A percentile compares a stretch with the other conserved stretches of the same genome.
Conservation (phyloP, 2,329 filamentous ascomycete species). For the Nemania abortiva region DNA sequence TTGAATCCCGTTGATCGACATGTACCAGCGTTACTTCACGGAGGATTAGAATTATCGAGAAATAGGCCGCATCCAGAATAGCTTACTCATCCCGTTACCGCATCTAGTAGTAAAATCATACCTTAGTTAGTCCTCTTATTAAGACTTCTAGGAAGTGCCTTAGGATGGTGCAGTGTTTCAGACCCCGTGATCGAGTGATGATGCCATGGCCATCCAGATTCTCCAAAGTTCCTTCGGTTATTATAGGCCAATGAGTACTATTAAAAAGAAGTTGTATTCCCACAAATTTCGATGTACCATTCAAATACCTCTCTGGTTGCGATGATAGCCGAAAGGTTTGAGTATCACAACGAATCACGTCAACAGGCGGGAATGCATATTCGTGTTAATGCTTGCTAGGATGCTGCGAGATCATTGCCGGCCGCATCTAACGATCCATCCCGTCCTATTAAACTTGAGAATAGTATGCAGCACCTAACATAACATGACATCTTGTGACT, state of each 20-base stretch:
- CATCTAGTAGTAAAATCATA: background rate
- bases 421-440: background rate
- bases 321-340: background rate
- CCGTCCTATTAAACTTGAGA: background rate
- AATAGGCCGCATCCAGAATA: background rate
- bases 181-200: background rate
- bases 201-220: background rate
- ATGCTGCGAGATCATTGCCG: background rate
- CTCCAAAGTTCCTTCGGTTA: background rate
- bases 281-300: background rate
- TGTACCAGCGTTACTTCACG: background rate
- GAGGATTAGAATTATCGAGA: background rate
- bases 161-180: background rate
- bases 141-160: background rate
- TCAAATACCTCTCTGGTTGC: background rate
- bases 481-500: conserved; percentile 1
- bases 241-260: background rate
- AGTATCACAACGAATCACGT: background rate
- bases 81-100: background rate
- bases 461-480: background rate
- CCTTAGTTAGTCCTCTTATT: background rate
- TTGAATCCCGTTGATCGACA: background rate
- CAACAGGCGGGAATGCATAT: background rate
- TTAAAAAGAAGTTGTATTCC: background rate
- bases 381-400: conserved; percentile 6